These are phyloP conservation scores for Ophiostoma perfectum DNA, from an alignment of 2,329 filamentous ascomycete genomes.

Conservation along the genomic window DNA sequence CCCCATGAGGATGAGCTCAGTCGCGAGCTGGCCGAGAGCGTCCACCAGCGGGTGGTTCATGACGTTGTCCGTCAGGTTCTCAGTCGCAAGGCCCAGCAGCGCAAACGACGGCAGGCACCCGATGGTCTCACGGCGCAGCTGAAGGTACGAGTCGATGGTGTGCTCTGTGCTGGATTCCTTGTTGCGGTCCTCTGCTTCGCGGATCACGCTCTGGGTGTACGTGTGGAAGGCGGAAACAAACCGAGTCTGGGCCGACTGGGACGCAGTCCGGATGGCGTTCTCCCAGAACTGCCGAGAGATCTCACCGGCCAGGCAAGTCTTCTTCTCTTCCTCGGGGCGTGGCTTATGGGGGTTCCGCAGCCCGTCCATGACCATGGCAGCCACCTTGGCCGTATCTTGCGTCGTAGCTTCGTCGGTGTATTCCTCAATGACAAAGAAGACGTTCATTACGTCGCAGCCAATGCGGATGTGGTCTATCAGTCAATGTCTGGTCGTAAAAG, in stretches of 20 bases:
- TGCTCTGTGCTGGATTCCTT: neutral
- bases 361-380: constrained; percentile 26
- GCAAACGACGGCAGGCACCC: constrained; percentile 29
- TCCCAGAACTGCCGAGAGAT: constrained; percentile 31
- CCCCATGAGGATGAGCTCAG: constrained; percentile 30
- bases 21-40: constrained; percentile 26
- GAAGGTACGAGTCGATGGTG: constrained; percentile 25
- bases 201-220: constrained; percentile 29
- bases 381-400: constrained; percentile 21
- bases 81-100: constrained; percentile 18
- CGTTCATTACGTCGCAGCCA: constrained; percentile 29
- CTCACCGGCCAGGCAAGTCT: constrained; percentile 26
- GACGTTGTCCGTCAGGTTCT: constrained; percentile 27
- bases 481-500: neutral
- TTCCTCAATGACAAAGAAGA: constrained; percentile 31
- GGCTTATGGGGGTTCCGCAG: constrained; percentile 25
- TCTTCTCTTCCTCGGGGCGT: constrained; percentile 21
- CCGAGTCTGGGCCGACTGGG: constrained; percentile 26
- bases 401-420: constrained; percentile 25
- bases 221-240: constrained; percentile 28
- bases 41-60: constrained; percentile 26
- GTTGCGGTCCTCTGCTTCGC: constrained; percentile 28
- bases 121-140: constrained; percentile 29
- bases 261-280: constrained; percentile 24
- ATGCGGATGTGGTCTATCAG: constrained; percentile 23